Evolutionary conservation across 2,329 filamentous ascomycete genomes (phyloP).

Genomic region (Reticulascus tulasneorum): DNA sequence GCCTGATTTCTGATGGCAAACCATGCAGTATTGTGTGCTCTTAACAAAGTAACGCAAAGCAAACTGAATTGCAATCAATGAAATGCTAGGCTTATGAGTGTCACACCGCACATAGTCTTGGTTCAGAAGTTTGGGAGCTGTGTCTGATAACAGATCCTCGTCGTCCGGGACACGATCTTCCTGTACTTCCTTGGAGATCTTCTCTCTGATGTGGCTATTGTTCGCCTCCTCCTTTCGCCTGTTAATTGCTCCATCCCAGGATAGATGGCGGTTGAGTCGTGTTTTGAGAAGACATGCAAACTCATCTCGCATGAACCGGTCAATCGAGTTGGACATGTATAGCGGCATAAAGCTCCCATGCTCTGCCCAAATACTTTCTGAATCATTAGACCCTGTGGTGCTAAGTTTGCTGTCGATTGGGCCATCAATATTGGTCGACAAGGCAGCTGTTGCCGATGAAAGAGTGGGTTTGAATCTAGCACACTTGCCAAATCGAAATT

Average conservation of each 20-base stretch:
- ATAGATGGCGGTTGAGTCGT: conserved; percentile 18
- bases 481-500: conserved; percentile 68
- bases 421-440: conserved; percentile 23
- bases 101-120: conserved; percentile 3
- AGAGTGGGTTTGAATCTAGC: conserved; percentile 67
- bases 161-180: background rate
- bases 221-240: conserved; percentile 4
- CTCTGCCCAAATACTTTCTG: too few relatives aligned
- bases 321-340: conserved; percentile 70
- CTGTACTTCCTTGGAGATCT: background rate
- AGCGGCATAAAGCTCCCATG: conserved; percentile 47
- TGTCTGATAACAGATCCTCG: conserved; percentile 4
- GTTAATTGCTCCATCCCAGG: conserved; percentile 14
- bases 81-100: conserved; percentile 38
- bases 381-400: background rate
- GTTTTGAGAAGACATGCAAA: conserved; percentile 61
- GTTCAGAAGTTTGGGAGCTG: conserved; percentile 4
- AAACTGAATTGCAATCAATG: conserved; percentile 67
- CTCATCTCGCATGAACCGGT: conserved; percentile 62
- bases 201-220: conserved; percentile 2
- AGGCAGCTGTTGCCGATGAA: conserved; percentile 48
- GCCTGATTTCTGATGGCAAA: conserved; percentile 67
- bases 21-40: conserved; percentile 83
- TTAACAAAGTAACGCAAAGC: conserved; percentile 70
- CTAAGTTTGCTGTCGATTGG: background rate